Base-by-base conservation (phyloP, 495 filamentous ascomycete species). In the Hyphodiscus hymeniophilus region DNA sequence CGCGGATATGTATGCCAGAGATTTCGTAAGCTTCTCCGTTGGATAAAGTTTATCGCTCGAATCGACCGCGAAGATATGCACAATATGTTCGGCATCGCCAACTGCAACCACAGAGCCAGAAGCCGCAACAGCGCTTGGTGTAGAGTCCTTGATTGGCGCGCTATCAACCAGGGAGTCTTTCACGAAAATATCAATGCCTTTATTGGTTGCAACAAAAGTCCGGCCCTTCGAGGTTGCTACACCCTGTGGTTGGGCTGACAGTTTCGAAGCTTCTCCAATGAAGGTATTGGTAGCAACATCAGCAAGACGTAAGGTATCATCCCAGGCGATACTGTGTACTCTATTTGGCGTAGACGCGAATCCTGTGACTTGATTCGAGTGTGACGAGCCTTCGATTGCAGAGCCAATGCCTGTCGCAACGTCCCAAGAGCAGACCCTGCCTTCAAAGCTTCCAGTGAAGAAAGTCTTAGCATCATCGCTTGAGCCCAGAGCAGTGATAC, bases 381-480 rank as follows among this genome's bases (percentile, higher is more conserved):
- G 92, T 12, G 71, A 63, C 20, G 87, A 79, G 16, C 92, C 92
- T 34, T 90, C 85, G 39, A 94, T 71, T 22, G 72, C 71, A 36
- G 73, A 71, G 16, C 80, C 86, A 17, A 66, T 59, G 1, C 94
- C 92, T 2, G 79, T 73, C 6, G 69, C 47, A 21, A 85, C 60
- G 60, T 94, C 82, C 89, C 89, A 98, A 45, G 72, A 77, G 63
- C 83, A 84, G 34, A 95, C 80, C 36, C 84, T 73, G 34, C 92
- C 92, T 43, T 97, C 92, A 54, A 86, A 92, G 63, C 87, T 92
- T 47, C 92, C 92, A 1, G 92, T 94, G 68, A 82, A 85, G 18
- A 97, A 54, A 8, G 84, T 88, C 18, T 73, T 62, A 17, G 63
- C 60, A 38, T 72, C 73, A 1, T 62, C 62, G 3, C 67, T 66